Percentiles rank a stretch among this genome's conserved stretches.
phyloP scores from a whole-genome alignment of 2,329 filamentous ascomycete genomes.

The Plenodomus biglobosus region DNA sequence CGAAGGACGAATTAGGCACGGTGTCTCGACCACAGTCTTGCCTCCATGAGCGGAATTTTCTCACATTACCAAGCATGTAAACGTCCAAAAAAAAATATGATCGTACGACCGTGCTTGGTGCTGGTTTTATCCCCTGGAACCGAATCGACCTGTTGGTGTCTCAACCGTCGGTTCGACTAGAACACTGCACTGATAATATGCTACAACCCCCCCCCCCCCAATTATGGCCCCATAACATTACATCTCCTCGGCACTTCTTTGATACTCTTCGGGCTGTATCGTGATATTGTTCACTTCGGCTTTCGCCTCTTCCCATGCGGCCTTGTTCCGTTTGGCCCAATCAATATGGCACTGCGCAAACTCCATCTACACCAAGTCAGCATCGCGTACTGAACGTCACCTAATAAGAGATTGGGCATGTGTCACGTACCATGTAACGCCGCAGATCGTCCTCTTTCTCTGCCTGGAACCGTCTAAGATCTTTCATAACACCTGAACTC shows the following conservation, averaged over 20 bases:
- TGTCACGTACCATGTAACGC: constrained; percentile 84
- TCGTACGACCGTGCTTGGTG: too few species aligned
- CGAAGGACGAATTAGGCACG: too few species aligned
- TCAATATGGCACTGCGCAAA: constrained; percentile 92
- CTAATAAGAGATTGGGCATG: background rate
- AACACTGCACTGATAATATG: background rate
- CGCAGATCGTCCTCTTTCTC: constrained; percentile 95
- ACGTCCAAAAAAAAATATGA: too few species aligned
- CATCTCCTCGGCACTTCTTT: constrained; percentile 19
- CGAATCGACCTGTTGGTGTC: background rate
- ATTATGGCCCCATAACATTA: constrained; percentile 5
- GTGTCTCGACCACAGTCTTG: too few species aligned
- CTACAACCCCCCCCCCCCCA: background rate
- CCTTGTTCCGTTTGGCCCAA: constrained; percentile 88
- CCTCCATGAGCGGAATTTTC: too few species aligned
- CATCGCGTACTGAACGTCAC: background rate
- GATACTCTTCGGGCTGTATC: constrained; percentile 25
- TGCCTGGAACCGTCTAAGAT: constrained; percentile 87
- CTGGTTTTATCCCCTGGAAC: too few species aligned
- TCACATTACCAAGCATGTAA: too few species aligned
- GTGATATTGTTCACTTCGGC: constrained; percentile 88
- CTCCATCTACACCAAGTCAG: constrained; percentile 63
- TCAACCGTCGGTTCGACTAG: background rate
- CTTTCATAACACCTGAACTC: constrained; percentile 81
- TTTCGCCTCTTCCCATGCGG: constrained; percentile 89